Evolutionary conservation across 2,329 filamentous ascomycete species (phyloP).

Genomic region (Colletotrichum tropicale): DNA sequence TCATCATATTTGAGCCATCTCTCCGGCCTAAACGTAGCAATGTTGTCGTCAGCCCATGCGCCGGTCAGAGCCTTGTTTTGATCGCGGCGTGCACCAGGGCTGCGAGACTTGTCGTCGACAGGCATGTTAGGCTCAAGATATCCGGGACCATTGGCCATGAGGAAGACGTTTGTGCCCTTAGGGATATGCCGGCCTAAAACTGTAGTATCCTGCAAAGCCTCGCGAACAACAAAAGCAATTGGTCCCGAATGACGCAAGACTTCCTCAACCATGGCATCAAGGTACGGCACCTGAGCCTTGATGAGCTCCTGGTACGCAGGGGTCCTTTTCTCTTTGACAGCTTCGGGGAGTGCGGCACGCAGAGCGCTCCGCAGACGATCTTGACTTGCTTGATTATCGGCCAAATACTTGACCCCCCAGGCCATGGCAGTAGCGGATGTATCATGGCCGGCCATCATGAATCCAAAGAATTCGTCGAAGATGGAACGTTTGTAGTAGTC

Average conservation of each 20-base stretch:
- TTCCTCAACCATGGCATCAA: conserved; percentile 36
- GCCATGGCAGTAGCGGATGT: background rate
- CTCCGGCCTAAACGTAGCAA: conserved; percentile 22
- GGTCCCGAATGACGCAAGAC: conserved; percentile 27
- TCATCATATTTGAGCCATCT: conserved; percentile 20
- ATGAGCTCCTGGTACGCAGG: conserved; percentile 28
- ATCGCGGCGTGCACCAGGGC: background rate
- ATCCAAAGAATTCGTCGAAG: background rate
- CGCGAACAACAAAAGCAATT: conserved; percentile 24
- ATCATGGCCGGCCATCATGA: conserved; percentile 5
- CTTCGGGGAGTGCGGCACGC: conserved; percentile 12
- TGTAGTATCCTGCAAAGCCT: conserved; percentile 30
- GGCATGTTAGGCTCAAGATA: conserved; percentile 27
- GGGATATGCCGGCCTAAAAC: conserved; percentile 36
- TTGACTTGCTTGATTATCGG: conserved; percentile 22
- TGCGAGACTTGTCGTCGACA: conserved; percentile 29
- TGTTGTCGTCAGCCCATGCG: conserved; percentile 3
- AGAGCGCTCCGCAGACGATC: conserved; percentile 24
- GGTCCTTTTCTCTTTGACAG: conserved; percentile 21
- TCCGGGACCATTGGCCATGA: conserved; percentile 29
- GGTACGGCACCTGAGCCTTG: conserved; percentile 27
- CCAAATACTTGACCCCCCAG: conserved; percentile 26
- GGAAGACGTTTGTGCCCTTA: conserved; percentile 35
- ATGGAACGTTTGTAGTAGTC: background rate
- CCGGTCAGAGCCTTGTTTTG: background rate